Conservation (phyloP, 768 basidiomycete species). For the Imleria badia region DNA sequence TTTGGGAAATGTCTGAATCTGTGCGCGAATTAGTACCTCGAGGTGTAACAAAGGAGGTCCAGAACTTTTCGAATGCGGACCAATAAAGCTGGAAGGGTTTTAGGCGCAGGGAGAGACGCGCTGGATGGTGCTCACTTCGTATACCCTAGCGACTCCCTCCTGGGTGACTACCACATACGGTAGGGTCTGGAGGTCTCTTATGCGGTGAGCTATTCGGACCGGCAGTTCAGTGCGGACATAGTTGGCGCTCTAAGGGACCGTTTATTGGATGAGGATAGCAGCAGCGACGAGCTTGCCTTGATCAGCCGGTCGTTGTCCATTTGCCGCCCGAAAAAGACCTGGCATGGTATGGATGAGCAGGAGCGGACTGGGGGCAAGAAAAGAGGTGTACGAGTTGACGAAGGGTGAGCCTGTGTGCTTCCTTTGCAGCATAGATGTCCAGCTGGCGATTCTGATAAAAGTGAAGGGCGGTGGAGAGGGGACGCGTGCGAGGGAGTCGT, state of each 20-base stretch:
- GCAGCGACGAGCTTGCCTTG: slow-evolving; percentile 46
- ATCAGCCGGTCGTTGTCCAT: slow-evolving; percentile 79
- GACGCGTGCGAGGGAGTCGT: slow-evolving; percentile 13
- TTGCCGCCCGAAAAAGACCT: slow-evolving; percentile 86
- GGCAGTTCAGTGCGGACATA: slow-evolving; percentile 90
- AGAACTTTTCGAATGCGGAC: slow-evolving; percentile 82
- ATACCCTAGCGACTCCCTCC: slow-evolving; percentile 79
- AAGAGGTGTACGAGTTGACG: slow-evolving; percentile 65
- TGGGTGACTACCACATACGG: slow-evolving; percentile 88
- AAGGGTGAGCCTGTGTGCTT: slow-evolving; percentile 69
- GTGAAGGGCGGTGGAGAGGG: slow-evolving; percentile 45
- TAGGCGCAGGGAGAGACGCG: neutral
- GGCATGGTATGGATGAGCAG: slow-evolving; percentile 3
- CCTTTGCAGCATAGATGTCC: slow-evolving; percentile 74
- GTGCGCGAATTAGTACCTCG: slow-evolving; percentile 17
- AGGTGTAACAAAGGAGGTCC: neutral
- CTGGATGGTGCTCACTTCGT: slow-evolving; percentile 57
- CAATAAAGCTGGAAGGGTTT: slow-evolving; percentile 64
- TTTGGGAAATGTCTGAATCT: slow-evolving; percentile 75
- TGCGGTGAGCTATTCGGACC: slow-evolving; percentile 81
- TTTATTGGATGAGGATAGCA: neutral
- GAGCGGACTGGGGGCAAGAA: neutral
- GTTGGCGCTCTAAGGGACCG: slow-evolving; percentile 67
- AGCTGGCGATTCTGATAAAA: slow-evolving; percentile 86
- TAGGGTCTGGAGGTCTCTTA: slow-evolving; percentile 82